Conservation (phyloP, 768 basidiomycete genomes). For the Cystofilobasidium bisporidii region DNA sequence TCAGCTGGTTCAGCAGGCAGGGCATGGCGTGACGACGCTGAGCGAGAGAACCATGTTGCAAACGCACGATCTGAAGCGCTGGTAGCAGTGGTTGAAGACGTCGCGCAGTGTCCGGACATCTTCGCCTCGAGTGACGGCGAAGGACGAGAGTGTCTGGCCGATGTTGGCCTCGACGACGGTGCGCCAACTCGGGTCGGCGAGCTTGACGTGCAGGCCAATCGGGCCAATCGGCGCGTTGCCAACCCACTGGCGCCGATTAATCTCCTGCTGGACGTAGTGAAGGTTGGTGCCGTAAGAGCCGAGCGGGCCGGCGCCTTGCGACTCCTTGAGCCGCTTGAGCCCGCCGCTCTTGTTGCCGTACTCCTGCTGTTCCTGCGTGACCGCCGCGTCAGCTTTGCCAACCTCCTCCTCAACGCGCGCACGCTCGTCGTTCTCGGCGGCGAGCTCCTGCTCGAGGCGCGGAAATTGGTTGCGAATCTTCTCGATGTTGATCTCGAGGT, state of each 20-base stretch:
- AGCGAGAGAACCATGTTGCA: no score
- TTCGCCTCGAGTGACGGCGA: constrained; percentile 58
- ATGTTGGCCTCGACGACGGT: constrained; percentile 57
- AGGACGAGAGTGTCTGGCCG: constrained; percentile 52
- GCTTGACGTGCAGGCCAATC: constrained; percentile 65
- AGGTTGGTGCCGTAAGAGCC: constrained; percentile 35
- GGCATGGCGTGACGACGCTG: no score
- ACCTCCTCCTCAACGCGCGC: neutral
- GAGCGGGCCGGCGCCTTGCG: constrained; percentile 30
- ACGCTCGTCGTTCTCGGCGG: neutral
- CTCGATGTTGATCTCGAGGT: neutral
- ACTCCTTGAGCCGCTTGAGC: neutral
- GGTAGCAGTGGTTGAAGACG: constrained; percentile 40
- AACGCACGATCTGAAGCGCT: constrained; percentile 1
- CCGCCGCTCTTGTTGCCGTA: neutral
- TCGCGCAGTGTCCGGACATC: constrained; percentile 45
- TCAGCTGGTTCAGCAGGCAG: no score
- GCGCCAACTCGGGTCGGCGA: constrained; percentile 61
- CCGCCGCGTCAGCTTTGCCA: neutral
- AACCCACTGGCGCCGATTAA: constrained; percentile 34
- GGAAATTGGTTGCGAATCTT: constrained; percentile 23
- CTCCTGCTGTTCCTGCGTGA: neutral
- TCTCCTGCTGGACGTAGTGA: constrained; percentile 33
- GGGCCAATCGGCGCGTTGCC: constrained; percentile 46
- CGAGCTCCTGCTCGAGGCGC: neutral